These are phyloP conservation scores for Trypanosomatidae sp. DNA, from an alignment of 208 protist genomes.

Conservation along the genomic window DNA sequence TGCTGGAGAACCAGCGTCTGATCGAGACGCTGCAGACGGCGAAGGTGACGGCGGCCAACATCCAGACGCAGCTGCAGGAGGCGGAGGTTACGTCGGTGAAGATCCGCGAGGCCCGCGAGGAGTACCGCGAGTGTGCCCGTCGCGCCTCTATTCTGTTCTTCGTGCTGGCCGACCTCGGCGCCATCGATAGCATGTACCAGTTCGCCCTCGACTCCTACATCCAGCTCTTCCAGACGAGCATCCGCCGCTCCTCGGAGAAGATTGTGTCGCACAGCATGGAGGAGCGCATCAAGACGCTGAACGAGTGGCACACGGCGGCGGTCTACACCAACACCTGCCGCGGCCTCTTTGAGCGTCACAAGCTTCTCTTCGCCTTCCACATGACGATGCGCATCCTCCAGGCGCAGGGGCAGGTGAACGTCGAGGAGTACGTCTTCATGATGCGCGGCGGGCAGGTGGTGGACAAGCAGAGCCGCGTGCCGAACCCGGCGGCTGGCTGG, in stretches of 20 bases:
- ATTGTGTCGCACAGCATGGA: conserved; percentile 83
- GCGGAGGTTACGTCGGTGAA: conserved; percentile 96
- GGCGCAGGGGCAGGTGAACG: conserved; percentile 88
- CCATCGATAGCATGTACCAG: conserved; percentile 99
- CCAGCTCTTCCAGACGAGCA: conserved; percentile 95
- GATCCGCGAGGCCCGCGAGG: conserved; percentile 96
- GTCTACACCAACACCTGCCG: conserved; percentile 99
- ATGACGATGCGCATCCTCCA: conserved; percentile 97
- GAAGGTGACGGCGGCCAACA: conserved; percentile 96
- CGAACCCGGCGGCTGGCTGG: conserved; percentile 97
- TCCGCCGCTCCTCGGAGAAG: conserved; percentile 93
- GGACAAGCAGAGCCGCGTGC: conserved; percentile 91
- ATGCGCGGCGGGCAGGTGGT: conserved; percentile 96
- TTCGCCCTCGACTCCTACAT: conserved; percentile 99
- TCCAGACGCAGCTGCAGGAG: conserved; percentile 92
- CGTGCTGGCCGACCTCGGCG: conserved; percentile 95
- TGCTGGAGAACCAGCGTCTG: conserved; percentile 98
- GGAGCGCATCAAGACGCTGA: conserved; percentile 95
- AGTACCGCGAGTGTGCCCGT: conserved; percentile 95
- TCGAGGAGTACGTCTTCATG: conserved; percentile 98
- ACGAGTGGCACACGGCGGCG: conserved; percentile 96
- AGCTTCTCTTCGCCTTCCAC: conserved; percentile 99
- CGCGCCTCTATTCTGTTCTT: conserved; percentile 98
- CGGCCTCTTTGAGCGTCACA: conserved; percentile 99
- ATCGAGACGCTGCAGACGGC: conserved; percentile 97